These are phyloP conservation scores for Raphanus sativus DNA, from an alignment of 345 rosid species.

Conservation along the genomic window DNA sequence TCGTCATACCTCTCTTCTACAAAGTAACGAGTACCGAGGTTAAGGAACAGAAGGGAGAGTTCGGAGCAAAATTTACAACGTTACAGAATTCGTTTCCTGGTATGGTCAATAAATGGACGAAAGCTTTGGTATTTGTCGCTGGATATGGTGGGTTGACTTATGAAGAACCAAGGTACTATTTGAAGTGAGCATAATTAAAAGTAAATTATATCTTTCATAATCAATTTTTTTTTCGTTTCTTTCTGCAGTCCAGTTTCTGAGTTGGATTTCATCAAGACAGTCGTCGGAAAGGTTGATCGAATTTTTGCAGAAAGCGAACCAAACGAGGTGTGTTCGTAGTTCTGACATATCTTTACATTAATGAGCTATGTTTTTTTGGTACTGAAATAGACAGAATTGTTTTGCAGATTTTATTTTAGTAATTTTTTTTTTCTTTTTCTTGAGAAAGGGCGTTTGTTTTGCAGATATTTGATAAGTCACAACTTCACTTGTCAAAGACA, in stretches of 20 bases:
- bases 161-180: neutral
- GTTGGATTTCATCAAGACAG: neutral
- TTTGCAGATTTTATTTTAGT: neutral
- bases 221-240: neutral
- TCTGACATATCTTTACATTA: neutral
- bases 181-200: too few species aligned
- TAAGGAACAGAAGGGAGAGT: neutral
- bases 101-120: neutral
- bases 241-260: neutral
- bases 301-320: neutral
- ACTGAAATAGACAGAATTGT: neutral
- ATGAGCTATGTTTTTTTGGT: neutral
- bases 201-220: neutral
- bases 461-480: constrained; percentile 1
- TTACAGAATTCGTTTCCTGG: neutral
- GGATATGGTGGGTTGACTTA: neutral
- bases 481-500: neutral
- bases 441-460: neutral
- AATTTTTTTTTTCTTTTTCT: too few species aligned
- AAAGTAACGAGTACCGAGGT: neutral
- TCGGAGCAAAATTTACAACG: neutral
- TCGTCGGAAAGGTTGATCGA: neutral
- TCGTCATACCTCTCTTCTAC: neutral
- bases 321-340: neutral
- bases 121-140: neutral